These are phyloP conservation scores for Brettanomyces sp. DNA, from an alignment of 805 yeast genomes.

Conservation along the genomic window DNA sequence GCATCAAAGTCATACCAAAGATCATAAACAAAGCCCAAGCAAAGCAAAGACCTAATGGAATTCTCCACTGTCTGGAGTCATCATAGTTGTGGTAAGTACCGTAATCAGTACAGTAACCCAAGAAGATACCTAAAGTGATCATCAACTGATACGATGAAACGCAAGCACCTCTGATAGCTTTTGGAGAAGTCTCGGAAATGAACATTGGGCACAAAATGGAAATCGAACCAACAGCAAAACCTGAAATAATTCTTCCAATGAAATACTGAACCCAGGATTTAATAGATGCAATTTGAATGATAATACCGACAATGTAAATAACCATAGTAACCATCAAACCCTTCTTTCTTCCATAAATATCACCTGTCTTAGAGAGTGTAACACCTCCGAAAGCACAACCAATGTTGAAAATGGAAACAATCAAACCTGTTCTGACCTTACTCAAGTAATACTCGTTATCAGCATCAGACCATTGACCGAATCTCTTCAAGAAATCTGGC, in stretches of 20 bases:
- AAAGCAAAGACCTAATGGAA: conserved; percentile 45
- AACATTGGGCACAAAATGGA: conserved; percentile 47
- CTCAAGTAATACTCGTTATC: conserved; percentile 37
- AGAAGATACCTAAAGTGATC: conserved; percentile 62
- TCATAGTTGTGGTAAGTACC: conserved; percentile 45
- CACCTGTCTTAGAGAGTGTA: conserved; percentile 47
- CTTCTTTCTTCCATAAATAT: conserved; percentile 48
- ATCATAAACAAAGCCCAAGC: conserved; percentile 45
- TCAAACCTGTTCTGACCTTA: conserved; percentile 47
- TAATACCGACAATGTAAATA: conserved; percentile 51
- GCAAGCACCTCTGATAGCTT: conserved; percentile 59
- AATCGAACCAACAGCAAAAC: conserved; percentile 46
- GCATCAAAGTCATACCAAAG: conserved; percentile 47
- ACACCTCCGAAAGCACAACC: conserved; percentile 72
- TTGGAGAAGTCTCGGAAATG: conserved; percentile 64
- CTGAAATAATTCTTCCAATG: conserved; percentile 52
- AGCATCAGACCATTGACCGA: conserved; percentile 32
- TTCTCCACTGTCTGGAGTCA: conserved; percentile 56
- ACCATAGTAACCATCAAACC: conserved; percentile 46
- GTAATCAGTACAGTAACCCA: conserved; percentile 60
- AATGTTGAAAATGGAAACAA: conserved; percentile 61
- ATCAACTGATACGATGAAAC: conserved; percentile 63
- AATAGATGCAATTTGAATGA: conserved; percentile 51
- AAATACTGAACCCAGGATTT: conserved; percentile 53
- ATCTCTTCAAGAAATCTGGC: conserved; percentile 41